These are phyloP conservation scores for Castanopsis chinensis DNA, from an alignment of 306 rosid species.

Conservation along the genomic window DNA sequence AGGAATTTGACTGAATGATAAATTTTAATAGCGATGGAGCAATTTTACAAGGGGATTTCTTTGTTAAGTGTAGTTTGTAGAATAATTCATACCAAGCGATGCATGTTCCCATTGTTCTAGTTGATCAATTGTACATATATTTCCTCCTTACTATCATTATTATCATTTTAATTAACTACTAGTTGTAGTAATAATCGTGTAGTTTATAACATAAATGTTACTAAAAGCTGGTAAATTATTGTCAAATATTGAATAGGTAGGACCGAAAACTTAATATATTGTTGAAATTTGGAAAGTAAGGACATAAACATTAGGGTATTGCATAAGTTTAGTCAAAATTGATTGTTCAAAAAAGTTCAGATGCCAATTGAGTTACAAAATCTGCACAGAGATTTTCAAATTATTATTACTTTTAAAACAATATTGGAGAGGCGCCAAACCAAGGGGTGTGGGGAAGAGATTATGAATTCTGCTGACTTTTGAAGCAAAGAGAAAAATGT, in stretches of 20 bases:
- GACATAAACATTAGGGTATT: background rate
- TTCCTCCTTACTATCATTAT: background rate
- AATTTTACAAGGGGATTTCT: background rate
- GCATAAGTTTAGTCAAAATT: background rate
- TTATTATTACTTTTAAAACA: background rate
- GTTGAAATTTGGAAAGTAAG: background rate
- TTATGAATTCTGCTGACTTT: background rate
- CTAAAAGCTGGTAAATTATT: background rate
- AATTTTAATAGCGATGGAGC: no score
- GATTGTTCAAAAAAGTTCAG: background rate
- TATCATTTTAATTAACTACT: background rate
- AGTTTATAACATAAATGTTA: background rate
- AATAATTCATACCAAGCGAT: no score
- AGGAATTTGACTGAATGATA: no score
- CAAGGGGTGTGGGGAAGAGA: background rate
- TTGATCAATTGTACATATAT: no score
- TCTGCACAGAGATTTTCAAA: background rate
- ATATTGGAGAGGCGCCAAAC: constrained; percentile 3
- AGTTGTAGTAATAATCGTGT: background rate
- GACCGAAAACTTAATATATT: background rate
- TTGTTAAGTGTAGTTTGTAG: background rate
- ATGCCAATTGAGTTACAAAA: background rate
- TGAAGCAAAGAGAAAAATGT: constrained; percentile 2
- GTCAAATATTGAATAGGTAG: background rate
- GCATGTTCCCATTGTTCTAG: no score